Evolutionary conservation across 345 rosid genomes (phyloP), one percentile per base, ranked within the genome.

Genomic region (Arabis alpina): DNA sequence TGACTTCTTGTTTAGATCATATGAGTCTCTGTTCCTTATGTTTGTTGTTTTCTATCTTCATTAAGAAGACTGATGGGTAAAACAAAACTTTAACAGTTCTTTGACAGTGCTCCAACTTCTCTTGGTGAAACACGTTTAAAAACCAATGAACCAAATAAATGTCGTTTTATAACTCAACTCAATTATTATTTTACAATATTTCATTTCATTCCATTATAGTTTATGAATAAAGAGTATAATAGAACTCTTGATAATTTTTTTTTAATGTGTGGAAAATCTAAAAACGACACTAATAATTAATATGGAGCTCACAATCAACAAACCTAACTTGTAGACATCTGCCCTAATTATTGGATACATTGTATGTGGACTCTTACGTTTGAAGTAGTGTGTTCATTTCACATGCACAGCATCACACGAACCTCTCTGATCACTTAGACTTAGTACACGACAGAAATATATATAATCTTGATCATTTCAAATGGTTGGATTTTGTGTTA

Each of bases 51-150:
- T 23, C 23, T 36, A 32, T 54, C 27, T 57, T 56, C 66, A 16
- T 8, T 48, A 48, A 54, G 13, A 19, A 19, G 23, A 43, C 66
- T 43, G 60, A 19, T 59, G 73, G 54, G 61, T 59, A 50, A 59
- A 59, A 30, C 47, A 60, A 67, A 49, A 66, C 1, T 73, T 40
- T 32, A 24, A 10, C 61, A 57, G 15, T 42, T 66, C 47, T 66
- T 43, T 40, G 16, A 72, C 13, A 72, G 32, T 61, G 48, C 27
- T 53, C 48, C 40, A 71, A 43, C 27, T 61, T 52, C 62, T 61
- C 62, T 53, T 57, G 57, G 47, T 43, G 63, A 63, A 11, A 28
- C 39, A 41, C 37, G 8, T 5, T 53, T 52, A n/a, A 24, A 27
- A 51, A 51, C 1, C n/a, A 14, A 13, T 68, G 68, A 34, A 43